phyloP scores from a whole-genome alignment of 2,329 filamentous ascomycete genomes.

The Raffaelea deltoideospora region DNA sequence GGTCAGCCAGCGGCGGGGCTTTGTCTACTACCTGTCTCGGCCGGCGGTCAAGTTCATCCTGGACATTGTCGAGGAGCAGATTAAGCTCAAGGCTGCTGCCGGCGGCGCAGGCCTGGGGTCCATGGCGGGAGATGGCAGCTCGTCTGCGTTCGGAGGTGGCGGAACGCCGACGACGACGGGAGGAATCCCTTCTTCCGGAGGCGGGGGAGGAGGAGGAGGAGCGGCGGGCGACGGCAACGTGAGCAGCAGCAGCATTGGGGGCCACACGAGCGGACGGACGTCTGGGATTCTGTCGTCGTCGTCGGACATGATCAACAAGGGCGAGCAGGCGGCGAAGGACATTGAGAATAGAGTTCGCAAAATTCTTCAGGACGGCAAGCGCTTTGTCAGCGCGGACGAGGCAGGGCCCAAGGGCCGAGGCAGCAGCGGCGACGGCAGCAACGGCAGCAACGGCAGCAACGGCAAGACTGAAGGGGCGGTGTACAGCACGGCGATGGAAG shows the following conservation, averaged over 20 bases:
- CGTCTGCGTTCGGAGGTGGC: background rate
- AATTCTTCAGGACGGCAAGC: slow-evolving; percentile 69
- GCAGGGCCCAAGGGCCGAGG: slow-evolving; percentile 7
- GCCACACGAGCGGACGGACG: too few species aligned
- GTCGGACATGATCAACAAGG: slow-evolving; percentile 20
- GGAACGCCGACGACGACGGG: slow-evolving; percentile 28
- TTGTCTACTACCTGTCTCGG: slow-evolving; percentile 94
- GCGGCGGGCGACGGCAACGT: slow-evolving; percentile 11
- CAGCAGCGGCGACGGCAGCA: slow-evolving; percentile 16
- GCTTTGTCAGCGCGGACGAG: slow-evolving; percentile 59
- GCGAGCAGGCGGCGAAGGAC: slow-evolving; percentile 45
- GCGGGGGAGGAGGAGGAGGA: too few species aligned
- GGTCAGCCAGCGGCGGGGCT: slow-evolving; percentile 86
- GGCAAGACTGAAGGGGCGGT: slow-evolving; percentile 11
- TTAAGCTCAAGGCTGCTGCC: slow-evolving; percentile 44
- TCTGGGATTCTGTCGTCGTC: too few species aligned
- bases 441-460: background rate
- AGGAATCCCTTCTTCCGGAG: slow-evolving; percentile 13
- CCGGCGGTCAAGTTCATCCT: slow-evolving; percentile 95
- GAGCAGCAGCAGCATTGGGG: slow-evolving; percentile 9
- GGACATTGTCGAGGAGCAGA: slow-evolving; percentile 91
- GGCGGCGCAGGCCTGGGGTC: slow-evolving; percentile 12
- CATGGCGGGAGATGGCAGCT: background rate
- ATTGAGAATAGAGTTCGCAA: slow-evolving; percentile 78
- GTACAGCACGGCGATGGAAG: slow-evolving; percentile 33